A percentile compares a stretch with the other conserved stretches of the same genome.
Evolutionary conservation across 1,284 basidiomycete genomes (phyloP).

Genomic region (Ceratobasidium papillatum): DNA sequence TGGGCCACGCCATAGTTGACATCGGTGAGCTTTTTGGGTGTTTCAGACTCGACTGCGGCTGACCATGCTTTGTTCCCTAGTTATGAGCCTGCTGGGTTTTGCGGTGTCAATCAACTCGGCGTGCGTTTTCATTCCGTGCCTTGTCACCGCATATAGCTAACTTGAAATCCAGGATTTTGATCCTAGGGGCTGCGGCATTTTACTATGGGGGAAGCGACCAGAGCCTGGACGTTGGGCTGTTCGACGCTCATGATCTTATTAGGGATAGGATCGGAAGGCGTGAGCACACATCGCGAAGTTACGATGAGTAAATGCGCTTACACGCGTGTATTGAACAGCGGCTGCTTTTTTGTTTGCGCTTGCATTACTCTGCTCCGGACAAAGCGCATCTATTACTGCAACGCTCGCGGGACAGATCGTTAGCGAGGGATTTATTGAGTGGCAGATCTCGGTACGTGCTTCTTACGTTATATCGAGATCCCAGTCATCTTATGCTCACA

Average conservation of each 20-base stretch:
- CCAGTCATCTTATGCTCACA: slow-evolving; percentile 30
- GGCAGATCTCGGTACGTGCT: slow-evolving; percentile 78
- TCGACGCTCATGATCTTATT: slow-evolving; percentile 83
- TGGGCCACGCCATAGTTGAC: slow-evolving; percentile 79
- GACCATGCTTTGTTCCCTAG: slow-evolving; percentile 41
- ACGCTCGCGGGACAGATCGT: slow-evolving; percentile 94
- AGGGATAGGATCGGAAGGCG: slow-evolving; percentile 70
- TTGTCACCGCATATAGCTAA: background rate
- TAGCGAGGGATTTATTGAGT: slow-evolving; percentile 92
- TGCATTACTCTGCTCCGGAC: slow-evolving; percentile 84
- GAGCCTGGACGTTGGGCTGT: slow-evolving; percentile 70
- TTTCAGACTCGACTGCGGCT: background rate
- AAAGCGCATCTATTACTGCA: slow-evolving; percentile 92
- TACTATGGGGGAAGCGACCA: slow-evolving; percentile 42
- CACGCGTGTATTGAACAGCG: slow-evolving; percentile 52
- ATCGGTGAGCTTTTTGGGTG: slow-evolving; percentile 58
- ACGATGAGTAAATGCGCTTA: background rate
- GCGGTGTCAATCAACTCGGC: slow-evolving; percentile 89
- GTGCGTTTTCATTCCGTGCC: slow-evolving; percentile 52
- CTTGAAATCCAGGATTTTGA: slow-evolving; percentile 50
- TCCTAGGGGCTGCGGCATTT: slow-evolving; percentile 60
- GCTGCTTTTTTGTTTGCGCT: slow-evolving; percentile 87
- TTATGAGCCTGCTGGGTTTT: slow-evolving; percentile 70
- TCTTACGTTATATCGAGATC: background rate
- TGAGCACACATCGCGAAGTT: slow-evolving; percentile 51